A percentile compares a stretch with the other conserved stretches of the same genome.
Evolutionary conservation across 345 rosid genomes (phyloP).

Genomic region (Psidium guajava): DNA sequence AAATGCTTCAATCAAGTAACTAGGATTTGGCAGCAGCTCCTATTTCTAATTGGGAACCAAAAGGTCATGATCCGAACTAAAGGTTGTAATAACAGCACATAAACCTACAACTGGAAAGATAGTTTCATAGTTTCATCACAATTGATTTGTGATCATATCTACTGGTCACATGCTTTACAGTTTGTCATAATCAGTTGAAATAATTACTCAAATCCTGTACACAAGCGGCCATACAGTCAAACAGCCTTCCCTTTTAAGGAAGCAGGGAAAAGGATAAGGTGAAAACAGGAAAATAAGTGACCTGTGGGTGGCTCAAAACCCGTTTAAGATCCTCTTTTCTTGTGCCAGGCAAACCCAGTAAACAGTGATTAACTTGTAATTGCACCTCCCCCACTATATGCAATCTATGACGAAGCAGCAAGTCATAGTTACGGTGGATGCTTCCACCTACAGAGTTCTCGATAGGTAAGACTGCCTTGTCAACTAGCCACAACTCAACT

Average conservation of each 20-base stretch:
- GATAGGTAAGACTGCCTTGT: conserved; percentile 85
- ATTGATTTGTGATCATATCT: neutral
- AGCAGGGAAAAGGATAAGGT: neutral
- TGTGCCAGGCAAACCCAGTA: conserved; percentile 71
- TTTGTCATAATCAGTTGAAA: neutral
- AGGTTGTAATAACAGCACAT: neutral
- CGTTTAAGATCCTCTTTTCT: conserved; percentile 49
- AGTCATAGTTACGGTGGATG: conserved; percentile 87
- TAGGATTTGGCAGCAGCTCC: neutral
- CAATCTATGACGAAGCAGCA: conserved; percentile 89
- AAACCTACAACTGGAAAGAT: neutral
- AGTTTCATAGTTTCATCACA: neutral
- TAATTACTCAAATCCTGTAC: neutral
- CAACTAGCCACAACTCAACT: conserved; percentile 89
- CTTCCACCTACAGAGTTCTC: conserved; percentile 94
- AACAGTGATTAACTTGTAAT: conserved; percentile 72
- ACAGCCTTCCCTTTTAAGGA: neutral
- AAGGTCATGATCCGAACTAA: neutral
- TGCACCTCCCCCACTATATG: conserved; percentile 92
- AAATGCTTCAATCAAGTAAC: neutral
- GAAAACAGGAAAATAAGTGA: neutral
- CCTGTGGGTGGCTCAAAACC: conserved; percentile 94
- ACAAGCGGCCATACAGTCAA: neutral
- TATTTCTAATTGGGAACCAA: neutral
- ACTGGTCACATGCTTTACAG: neutral